Base-by-base conservation (phyloP, 2,329 filamentous ascomycete genomes). In the Fusarium sp. region DNA sequence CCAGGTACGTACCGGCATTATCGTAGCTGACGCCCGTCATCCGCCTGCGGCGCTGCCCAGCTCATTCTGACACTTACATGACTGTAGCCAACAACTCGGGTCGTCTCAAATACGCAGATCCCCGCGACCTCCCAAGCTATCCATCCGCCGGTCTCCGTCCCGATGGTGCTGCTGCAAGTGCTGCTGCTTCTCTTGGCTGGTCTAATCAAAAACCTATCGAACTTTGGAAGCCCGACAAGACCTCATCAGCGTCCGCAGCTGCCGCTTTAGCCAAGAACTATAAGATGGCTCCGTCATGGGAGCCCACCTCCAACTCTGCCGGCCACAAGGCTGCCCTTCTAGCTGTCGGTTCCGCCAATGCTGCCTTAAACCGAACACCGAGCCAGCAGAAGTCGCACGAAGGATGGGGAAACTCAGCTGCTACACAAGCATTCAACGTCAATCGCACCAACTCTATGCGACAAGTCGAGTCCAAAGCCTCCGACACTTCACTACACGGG, bases 241-340 rank as follows among this genome's bases (percentile, higher is more conserved):
- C 75, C 3, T 74, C 83, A 78, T 82, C 82, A 73, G 74, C 86
- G 24, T 79, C 77, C 46, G 74, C 79, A 38, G 79, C 79, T 19
- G 78, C 80, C 15, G 70, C 75, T 40, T 64, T 81, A 22, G 78
- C 78, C 53, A 79, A 78, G 44, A 75, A 81, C 58, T 75, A 78
- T 67, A 79, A 77, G 66, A 75, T 78, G 72, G 64, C 76, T 6
- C 73, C 88, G 4, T 56, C 83, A 7, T 89, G 87, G 86, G 82
- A 90, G 62, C 86, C 88, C 8, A 80, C 87, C 55, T 78, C 83
- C 52, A 90, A 85, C 70, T 79, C 85, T 11, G 85, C 88, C 45
- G 90, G 90, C 32, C 88, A 90, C 46, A 91, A 90, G 72, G 91
- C 92, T 43, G 92, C 92, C 5, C 73, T 92, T 9, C 78, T 91